Percentiles rank a stretch among this genome's conserved stretches.
These are phyloP conservation scores for Macadamia tetraphylla DNA, from an alignment of 164 flowering plant species.

Conservation along the genomic window DNA sequence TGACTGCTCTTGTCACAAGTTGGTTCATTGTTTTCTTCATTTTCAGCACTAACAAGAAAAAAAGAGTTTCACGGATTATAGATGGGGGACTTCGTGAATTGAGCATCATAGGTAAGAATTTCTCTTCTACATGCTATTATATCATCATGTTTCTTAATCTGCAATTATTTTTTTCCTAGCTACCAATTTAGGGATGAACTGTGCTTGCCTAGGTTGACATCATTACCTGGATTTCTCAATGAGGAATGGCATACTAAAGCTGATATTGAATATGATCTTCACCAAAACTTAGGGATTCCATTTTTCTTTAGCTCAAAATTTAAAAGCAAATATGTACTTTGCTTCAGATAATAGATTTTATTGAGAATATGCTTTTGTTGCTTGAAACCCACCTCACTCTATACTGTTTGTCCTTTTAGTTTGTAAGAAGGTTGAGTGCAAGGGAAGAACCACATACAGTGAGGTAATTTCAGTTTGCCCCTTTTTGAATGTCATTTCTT, in stretches of 20 bases:
- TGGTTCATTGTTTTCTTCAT: slow-evolving; percentile 1
- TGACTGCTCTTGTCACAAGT: neutral
- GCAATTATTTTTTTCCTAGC: neutral
- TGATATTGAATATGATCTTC: neutral
- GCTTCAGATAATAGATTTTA: neutral
- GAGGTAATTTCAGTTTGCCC: slow-evolving; percentile 16
- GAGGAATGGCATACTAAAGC: neutral
- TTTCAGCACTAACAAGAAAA: slow-evolving; percentile 11
- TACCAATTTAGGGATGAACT: neutral
- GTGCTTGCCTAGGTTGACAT: neutral
- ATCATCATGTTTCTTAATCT: neutral
- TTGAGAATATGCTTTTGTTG: neutral
- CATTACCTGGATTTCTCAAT: no score
- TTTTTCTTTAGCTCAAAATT: neutral
- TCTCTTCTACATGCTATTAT: neutral
- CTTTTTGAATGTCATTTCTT: neutral
- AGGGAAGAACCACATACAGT: slow-evolving; percentile 27
- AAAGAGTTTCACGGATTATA: slow-evolving; percentile 12
- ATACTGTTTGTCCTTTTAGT: slow-evolving; percentile 12
- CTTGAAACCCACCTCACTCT: slow-evolving; percentile 1
- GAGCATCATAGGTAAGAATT: slow-evolving; percentile 13
- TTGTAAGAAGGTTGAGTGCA: slow-evolving; percentile 28
- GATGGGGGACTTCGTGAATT: slow-evolving; percentile 26
- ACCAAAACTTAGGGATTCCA: neutral
- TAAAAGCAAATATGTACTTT: neutral